Evolutionary conservation across 2,329 filamentous ascomycete species (phyloP).

Genomic region (Ophiostoma ips): DNA sequence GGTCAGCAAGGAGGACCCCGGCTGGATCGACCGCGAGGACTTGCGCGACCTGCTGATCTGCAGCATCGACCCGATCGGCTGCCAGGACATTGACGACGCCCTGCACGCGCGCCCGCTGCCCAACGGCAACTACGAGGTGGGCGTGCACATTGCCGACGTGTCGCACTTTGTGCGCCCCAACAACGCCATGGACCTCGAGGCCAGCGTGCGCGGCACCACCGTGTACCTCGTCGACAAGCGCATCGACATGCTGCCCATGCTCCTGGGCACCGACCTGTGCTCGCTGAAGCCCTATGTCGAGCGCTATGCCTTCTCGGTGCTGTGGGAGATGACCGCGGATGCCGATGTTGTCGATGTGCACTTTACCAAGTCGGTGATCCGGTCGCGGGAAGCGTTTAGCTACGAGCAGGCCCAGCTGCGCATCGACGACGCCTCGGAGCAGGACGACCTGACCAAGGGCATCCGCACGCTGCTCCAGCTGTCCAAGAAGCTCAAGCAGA

Average conservation of each 20-base stretch:
- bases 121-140: constrained; percentile 91
- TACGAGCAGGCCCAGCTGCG: constrained; percentile 92
- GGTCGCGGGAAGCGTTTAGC: constrained; percentile 90
- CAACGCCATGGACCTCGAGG: constrained; percentile 94
- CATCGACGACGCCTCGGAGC: constrained; percentile 77
- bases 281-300: constrained; percentile 98
- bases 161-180: constrained; percentile 96
- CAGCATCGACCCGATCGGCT: constrained; percentile 92
- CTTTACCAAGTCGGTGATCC: constrained; percentile 97
- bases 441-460: constrained; percentile 77
- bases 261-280: constrained; percentile 90
- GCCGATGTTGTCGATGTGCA: constrained; percentile 74
- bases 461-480: constrained; percentile 80
- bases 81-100: constrained; percentile 96
- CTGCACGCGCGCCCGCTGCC: constrained; percentile 72
- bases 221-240: constrained; percentile 98
- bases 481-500: constrained; percentile 85
- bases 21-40: constrained; percentile 77
- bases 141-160: constrained; percentile 98
- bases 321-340: constrained; percentile 70
- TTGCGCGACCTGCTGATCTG: constrained; percentile 78
- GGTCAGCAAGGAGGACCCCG: constrained; percentile 59
- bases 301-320: constrained; percentile 69
- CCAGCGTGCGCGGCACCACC: constrained; percentile 84
- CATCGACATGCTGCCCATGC: constrained; percentile 97